These are phyloP conservation scores for Corylus heterophylla DNA, from an alignment of 306 rosid species.

Conservation along the genomic window DNA sequence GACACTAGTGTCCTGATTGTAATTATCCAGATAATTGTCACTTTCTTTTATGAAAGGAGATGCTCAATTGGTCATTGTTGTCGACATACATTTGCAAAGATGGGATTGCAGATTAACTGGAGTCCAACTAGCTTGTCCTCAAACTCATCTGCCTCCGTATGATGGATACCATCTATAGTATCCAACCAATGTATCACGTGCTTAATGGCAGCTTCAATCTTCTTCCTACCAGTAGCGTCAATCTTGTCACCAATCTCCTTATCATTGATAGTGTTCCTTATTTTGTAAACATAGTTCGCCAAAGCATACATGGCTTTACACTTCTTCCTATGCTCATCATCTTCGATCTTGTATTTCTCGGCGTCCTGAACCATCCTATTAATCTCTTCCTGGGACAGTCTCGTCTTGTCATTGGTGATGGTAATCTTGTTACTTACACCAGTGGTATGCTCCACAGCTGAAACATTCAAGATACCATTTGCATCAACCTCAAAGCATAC, in stretches of 20 bases:
- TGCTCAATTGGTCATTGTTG: not conserved
- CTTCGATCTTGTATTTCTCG: conserved; percentile 20
- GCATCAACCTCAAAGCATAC: not conserved
- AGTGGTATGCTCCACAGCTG: conserved; percentile 9
- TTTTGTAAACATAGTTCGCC: conserved; percentile 16
- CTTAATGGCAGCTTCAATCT: conserved; percentile 8
- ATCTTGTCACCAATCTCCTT: conserved; percentile 21
- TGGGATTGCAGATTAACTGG: conserved; percentile 21
- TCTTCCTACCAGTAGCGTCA: conserved; percentile 3
- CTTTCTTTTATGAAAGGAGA: too few species aligned
- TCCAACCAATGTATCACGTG: conserved; percentile 12
- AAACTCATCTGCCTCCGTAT: conserved; percentile 7
- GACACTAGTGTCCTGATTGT: not conserved
- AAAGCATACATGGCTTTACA: conserved; percentile 14
- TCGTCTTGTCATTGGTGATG: conserved; percentile 12
- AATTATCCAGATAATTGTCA: not conserved
- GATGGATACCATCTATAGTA: not conserved
- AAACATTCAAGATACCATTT: conserved; percentile 12
- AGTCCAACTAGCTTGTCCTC: conserved; percentile 19
- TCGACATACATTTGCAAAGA: not conserved
- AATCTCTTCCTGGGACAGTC: conserved; percentile 14
- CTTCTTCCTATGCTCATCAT: conserved; percentile 26
- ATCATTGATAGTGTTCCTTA: conserved; percentile 13
- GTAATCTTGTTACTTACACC: conserved; percentile 15
- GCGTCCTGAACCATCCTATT: conserved; percentile 14